Evolutionary conservation across 2,329 filamentous ascomycete species (phyloP), one percentile per base, ranked within the genome.

Genomic region (Rhinocladiella similis): DNA sequence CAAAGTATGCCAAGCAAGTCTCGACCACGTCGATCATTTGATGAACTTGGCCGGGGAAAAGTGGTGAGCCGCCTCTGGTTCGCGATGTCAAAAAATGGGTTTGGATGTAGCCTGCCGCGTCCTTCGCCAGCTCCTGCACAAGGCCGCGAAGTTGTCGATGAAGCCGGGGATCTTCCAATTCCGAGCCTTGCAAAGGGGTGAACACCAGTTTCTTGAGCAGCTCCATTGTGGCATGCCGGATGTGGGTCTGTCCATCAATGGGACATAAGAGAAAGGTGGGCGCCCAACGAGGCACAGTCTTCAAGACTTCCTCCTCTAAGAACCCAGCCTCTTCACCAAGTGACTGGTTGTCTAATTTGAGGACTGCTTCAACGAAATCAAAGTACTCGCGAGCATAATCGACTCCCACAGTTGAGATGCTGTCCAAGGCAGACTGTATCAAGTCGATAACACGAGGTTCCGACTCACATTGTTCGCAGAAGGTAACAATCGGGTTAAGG

Each of bases 401-500:
- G 22, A 73, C 70, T 36, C 75, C 75, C 54, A 81, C 79, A 4
- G 77, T 76, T 5, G 77, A 73, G 14, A 80, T 71, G 19, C 78
- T 76, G 48, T 75, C 73, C 33, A 78, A 72, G 48, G 73, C 70
- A 42, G 72, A 73, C 43, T 72, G 70, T 41, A 77, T 70, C 38
- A 79, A 60, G 20, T 66, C 64, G 20, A 70, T 50, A 36, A 78
- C 68, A 35, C 70, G 68, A n/a, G 68, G 65, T 36, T 70, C 67
- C 27, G 72, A 68, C 7, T 70, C 68, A 42, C 71, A 70, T 50
- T 64, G 64, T 47, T 73, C 67, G 58, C 84, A 80, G 64, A 86
- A 88, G 0, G 76, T 68, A 29, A 78, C 66, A 2, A 82, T 81
- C 14, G 79, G 81, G n/a, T 80, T 78, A 16, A 90, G 73, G 64